Evolutionary conservation across 2,329 filamentous ascomycete species (phyloP).

Genomic region (Calonectria pauciramosa): DNA sequence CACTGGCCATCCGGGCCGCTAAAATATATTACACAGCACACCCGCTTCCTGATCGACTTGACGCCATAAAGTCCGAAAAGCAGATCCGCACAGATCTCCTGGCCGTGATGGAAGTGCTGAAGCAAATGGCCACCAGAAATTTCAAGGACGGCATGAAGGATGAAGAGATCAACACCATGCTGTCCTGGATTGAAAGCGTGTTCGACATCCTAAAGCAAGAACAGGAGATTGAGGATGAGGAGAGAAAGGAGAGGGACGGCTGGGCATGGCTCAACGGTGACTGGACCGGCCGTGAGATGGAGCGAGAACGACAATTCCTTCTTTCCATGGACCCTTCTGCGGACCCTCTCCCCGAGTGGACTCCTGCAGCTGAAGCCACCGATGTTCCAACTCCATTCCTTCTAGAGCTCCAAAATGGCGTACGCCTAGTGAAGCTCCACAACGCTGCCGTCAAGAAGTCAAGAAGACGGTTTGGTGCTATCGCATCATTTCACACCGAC

Average conservation of each 20-base stretch:
- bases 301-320: slow-evolving; percentile 86
- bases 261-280: slow-evolving; percentile 87
- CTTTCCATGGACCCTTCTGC: slow-evolving; percentile 76
- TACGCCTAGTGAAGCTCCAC: slow-evolving; percentile 87
- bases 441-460: slow-evolving; percentile 91
- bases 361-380: slow-evolving; percentile 56
- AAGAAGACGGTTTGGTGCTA: slow-evolving; percentile 87
- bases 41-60: slow-evolving; percentile 86
- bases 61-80: slow-evolving; percentile 89
- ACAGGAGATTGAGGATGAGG: slow-evolving; percentile 80
- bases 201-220: slow-evolving; percentile 83
- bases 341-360: slow-evolving; percentile 77
- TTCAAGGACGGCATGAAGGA: slow-evolving; percentile 86
- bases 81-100: slow-evolving; percentile 87
- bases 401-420: slow-evolving; percentile 79
- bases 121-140: slow-evolving; percentile 89
- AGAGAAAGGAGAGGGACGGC: slow-evolving; percentile 76
- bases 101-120: slow-evolving; percentile 89
- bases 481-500: slow-evolving; percentile 91
- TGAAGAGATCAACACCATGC: slow-evolving; percentile 83
- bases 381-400: slow-evolving; percentile 82
- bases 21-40: slow-evolving; percentile 98
- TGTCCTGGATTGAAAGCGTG: slow-evolving; percentile 84
- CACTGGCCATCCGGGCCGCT: slow-evolving; percentile 93
- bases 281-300: slow-evolving; percentile 81